Evolutionary conservation across 2,329 filamentous ascomycete genomes (phyloP), one percentile per base, ranked within the genome.

Genomic region (Aspergillus clavatus): DNA sequence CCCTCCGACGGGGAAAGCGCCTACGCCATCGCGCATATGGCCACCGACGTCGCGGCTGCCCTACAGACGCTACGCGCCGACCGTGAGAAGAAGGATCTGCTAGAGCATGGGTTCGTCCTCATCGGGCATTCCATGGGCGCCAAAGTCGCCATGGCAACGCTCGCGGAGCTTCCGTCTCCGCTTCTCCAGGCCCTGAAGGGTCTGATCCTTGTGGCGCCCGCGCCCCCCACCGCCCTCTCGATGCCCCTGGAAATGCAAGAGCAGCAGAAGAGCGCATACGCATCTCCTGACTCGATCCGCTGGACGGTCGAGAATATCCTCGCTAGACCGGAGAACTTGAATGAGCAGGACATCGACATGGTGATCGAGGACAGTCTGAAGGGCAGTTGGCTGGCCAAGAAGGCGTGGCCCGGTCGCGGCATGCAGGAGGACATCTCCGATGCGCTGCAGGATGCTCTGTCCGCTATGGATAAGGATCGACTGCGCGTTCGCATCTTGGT

Each of bases 81-180:
- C 16, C 16, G 29, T 1, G 52, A 56, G 11, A 52, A 59, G 6
- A 47, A 58, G 11, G 39, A 42, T 3, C 49, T 63, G 2, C 42
- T 69, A 14, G 36, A 45, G 0, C 27, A 55, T 5, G 54, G 58
- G 1, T 56, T 68, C 28, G 48, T 70, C 16, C 50, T 70, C 3
- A 45, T 69, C 28, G 65, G 66, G 2, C 63, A 70, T 49, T 69
- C 66, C 0, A 71, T 71, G 68, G 68, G 69, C 3, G 68, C 60
- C 12, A 71, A 71, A 41, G 61, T 71, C 2, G 59, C 62, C 0
- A 56, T 68, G 16, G 51, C 52, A 1, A 47, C 48, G 8, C 38
- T 56, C 1, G 36, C 38, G 0, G 8, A 4, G 2, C 43, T 57
- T 0, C 14, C 47, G 0, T 4, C 16, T 2, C n/a, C 42, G 21